Conservation (phyloP, 2,329 filamentous ascomycete genomes). For the Cercospora berteroae region DNA sequence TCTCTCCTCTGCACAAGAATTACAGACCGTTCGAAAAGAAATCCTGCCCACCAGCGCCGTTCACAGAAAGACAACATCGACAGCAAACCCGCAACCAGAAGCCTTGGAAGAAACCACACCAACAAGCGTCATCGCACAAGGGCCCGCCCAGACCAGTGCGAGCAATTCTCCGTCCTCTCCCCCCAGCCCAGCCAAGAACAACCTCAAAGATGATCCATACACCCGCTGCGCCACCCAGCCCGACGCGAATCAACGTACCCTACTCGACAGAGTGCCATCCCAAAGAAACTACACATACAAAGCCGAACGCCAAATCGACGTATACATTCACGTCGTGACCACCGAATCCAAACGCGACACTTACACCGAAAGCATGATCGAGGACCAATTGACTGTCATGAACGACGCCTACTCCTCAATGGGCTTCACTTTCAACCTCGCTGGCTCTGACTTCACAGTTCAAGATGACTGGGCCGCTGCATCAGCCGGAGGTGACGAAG, state of each 20-base stretch:
- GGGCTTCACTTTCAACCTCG: constrained; percentile 43
- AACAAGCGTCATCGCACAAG: neutral
- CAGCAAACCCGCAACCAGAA: neutral
- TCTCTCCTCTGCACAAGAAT: neutral
- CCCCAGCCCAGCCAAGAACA: neutral
- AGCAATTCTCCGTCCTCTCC: neutral
- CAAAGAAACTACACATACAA: constrained; percentile 8
- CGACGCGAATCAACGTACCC: neutral
- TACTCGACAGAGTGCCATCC: constrained; percentile 6
- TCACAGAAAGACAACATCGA: neutral
- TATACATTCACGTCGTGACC: constrained; percentile 45
- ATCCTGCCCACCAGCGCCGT: neutral
- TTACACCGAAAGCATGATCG: constrained; percentile 33
- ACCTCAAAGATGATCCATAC: neutral
- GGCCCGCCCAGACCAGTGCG: neutral
- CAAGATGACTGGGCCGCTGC: constrained; percentile 54
- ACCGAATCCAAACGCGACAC: constrained; percentile 34
- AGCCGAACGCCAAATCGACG: constrained; percentile 13
- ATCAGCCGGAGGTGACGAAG: constrained; percentile 42
- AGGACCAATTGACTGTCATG: constrained; percentile 16
- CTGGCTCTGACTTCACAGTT: constrained; percentile 48
- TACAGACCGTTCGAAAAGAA: neutral
- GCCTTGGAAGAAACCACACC: neutral
- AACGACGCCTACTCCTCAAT: constrained; percentile 44
- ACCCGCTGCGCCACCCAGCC: constrained; percentile 6